Percentiles rank a stretch among this genome's conserved stretches.
Conservation (phyloP, 768 basidiomycete species). For the Boletales sp. region DNA sequence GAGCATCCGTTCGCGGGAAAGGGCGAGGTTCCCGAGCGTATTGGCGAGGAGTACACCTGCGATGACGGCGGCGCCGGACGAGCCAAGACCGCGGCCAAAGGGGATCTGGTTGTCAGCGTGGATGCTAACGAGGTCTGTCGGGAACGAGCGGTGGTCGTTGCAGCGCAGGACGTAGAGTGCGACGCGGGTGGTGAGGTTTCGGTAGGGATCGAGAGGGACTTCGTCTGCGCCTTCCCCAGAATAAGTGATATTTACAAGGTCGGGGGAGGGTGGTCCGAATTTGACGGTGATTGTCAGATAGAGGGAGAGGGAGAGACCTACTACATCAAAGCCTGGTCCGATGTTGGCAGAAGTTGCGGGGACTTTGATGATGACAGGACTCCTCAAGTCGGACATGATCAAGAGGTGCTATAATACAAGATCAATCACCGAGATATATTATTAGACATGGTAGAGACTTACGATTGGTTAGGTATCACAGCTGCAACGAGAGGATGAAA, state of each 20-base stretch:
- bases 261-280: slow-evolving; percentile 34
- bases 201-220: slow-evolving; percentile 92
- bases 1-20: slow-evolving; percentile 70
- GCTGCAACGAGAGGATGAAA: neutral
- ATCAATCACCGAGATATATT: too few relatives aligned
- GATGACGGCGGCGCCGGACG: slow-evolving; percentile 98
- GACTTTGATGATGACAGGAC: slow-evolving; percentile 69
- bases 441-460: neutral
- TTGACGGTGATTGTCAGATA: slow-evolving; percentile 73
- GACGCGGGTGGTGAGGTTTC: slow-evolving; percentile 95
- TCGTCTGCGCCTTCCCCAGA: slow-evolving; percentile 86
- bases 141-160: slow-evolving; percentile 70
- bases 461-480: neutral
- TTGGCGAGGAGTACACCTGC: slow-evolving; percentile 92
- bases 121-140: slow-evolving; percentile 62
- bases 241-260: slow-evolving; percentile 67
- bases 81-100: slow-evolving; percentile 95
- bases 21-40: slow-evolving; percentile 69
- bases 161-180: slow-evolving; percentile 98
- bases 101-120: slow-evolving; percentile 91
- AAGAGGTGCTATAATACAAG: neutral
- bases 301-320: slow-evolving; percentile 93
- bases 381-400: slow-evolving; percentile 21
- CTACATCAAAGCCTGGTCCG: slow-evolving; percentile 98
- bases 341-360: slow-evolving; percentile 99